These are phyloP conservation scores for Trametes villosa DNA, from an alignment of 768 basidiomycete species.

Conservation along the genomic window DNA sequence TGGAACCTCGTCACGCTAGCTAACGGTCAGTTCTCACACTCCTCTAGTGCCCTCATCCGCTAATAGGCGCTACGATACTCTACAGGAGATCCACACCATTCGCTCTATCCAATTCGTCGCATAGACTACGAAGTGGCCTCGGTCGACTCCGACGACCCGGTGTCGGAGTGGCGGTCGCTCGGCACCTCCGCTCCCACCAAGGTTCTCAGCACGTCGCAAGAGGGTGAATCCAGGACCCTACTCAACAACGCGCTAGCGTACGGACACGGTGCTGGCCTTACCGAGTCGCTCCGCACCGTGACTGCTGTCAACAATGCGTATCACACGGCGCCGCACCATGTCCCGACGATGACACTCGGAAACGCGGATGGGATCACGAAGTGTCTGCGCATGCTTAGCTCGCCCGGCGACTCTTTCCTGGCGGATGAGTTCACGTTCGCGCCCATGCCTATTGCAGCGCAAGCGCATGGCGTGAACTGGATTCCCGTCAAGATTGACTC, in stretches of 20 bases:
- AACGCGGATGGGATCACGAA: conserved; percentile 48
- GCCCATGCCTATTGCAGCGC: conserved; percentile 43
- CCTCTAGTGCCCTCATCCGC: neutral
- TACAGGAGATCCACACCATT: conserved; percentile 40
- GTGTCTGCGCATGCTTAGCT: conserved; percentile 43
- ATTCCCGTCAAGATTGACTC: conserved; percentile 51
- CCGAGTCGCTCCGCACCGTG: conserved; percentile 34
- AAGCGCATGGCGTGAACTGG: conserved; percentile 45
- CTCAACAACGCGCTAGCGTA: conserved; percentile 40
- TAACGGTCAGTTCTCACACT: conserved; percentile 32
- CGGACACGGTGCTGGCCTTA: conserved; percentile 39
- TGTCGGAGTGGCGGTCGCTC: conserved; percentile 32
- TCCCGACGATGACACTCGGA: conserved; percentile 41
- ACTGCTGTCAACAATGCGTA: conserved; percentile 38
- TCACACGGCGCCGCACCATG: conserved; percentile 39
- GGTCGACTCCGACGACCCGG: conserved; percentile 32
- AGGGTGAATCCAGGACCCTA: conserved; percentile 27
- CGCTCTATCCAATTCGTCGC: conserved; percentile 38
- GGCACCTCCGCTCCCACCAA: conserved; percentile 28
- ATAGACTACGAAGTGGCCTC: conserved; percentile 40
- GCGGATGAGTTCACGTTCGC: conserved; percentile 49
- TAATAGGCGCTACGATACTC: neutral
- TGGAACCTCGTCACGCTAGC: conserved; percentile 39
- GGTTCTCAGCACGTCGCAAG: conserved; percentile 28
- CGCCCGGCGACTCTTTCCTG: conserved; percentile 45